Base-by-base conservation (phyloP, 805 yeast species). In the Nematodospora valgi region DNA sequence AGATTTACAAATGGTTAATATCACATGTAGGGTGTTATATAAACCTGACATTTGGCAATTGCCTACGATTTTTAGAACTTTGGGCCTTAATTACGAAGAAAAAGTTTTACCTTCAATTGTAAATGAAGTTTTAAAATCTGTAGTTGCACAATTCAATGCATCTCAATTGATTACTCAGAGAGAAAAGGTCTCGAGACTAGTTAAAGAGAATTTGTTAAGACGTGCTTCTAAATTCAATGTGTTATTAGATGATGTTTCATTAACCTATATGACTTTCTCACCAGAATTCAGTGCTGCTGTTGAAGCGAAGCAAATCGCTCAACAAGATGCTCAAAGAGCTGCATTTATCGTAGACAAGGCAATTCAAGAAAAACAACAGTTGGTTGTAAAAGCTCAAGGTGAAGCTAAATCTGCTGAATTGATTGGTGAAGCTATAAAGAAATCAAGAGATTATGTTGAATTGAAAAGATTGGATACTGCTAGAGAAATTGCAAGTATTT, bases 111-210 rank as follows among this genome's bases (percentile, higher is more conserved):
- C 98, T 25, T 86, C 96, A n/a, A 89, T 93, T 64, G 96, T 91
- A 38, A 93, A 93, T 59, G 98, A 93, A 66, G 98, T 93, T 36
- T 74, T 93, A 58, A 93, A 93, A 62, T 78, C 95, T 2, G 97
- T 93, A 32, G 96, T 93, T 42, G 98, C 98, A 5, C 98, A 93
- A 64, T 93, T 91, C 72, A 93, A 93, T 59, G 98, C 98, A 5
- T 85, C 97, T 10, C 98, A 93, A 65, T 77, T 93, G 54, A 93
- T 93, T 59, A 93, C 98, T n/a, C 98, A 93, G 69, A 87, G 98
- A 74, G 98, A 93, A 59, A 84, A 86, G 51, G 97, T 93, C 13
- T 85, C 96, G 2, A 73, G 87, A 51, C 74, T 93, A 51, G 95
- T 93, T 32, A 82, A 93, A 56, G 98, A 93, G 43, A 87, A 81